Evolutionary conservation across 768 basidiomycete genomes (phyloP).

Genomic region (Lentinus brumalis): DNA sequence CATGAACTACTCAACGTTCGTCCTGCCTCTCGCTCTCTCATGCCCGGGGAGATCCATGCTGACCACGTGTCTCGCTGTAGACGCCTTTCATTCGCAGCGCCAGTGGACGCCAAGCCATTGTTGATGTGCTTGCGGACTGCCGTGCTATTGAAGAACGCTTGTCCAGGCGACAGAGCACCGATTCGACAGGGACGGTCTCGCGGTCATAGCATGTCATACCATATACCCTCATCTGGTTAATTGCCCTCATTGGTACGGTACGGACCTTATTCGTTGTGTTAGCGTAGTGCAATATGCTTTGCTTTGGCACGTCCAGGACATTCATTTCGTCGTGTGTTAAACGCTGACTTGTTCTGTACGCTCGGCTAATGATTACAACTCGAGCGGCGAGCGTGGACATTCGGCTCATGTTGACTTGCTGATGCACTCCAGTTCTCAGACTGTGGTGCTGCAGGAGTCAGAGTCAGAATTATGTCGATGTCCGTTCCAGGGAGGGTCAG

Average conservation of each 20-base stretch:
- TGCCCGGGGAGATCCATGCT: neutral
- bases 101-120: conserved; percentile 66
- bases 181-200: conserved; percentile 31
- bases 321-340: too few relatives aligned
- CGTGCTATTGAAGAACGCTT: conserved; percentile 59
- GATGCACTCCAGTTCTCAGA: too few relatives aligned
- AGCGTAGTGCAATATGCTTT: conserved; percentile 21
- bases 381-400: too few relatives aligned
- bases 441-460: too few relatives aligned
- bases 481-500: too few relatives aligned
- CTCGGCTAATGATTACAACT: too few relatives aligned
- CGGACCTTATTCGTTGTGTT: conserved; percentile 17
- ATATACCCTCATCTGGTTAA: conserved; percentile 25
- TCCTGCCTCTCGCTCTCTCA: conserved; percentile 3
- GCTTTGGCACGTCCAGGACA: neutral
- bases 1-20: conserved; percentile 60
- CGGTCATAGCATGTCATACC: conserved; percentile 28
- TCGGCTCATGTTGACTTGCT: too few relatives aligned
- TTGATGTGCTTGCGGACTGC: conserved; percentile 68
- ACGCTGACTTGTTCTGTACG: too few relatives aligned
- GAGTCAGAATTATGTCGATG: too few relatives aligned
- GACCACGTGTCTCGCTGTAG: conserved; percentile 34
- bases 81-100: conserved; percentile 66
- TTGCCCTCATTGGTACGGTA: conserved; percentile 17
- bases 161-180: conserved; percentile 27